Evolutionary conservation across 2,329 filamentous ascomycete species (phyloP), one percentile per base, ranked within the genome.

Genomic region (Epichloe coenophiala): DNA sequence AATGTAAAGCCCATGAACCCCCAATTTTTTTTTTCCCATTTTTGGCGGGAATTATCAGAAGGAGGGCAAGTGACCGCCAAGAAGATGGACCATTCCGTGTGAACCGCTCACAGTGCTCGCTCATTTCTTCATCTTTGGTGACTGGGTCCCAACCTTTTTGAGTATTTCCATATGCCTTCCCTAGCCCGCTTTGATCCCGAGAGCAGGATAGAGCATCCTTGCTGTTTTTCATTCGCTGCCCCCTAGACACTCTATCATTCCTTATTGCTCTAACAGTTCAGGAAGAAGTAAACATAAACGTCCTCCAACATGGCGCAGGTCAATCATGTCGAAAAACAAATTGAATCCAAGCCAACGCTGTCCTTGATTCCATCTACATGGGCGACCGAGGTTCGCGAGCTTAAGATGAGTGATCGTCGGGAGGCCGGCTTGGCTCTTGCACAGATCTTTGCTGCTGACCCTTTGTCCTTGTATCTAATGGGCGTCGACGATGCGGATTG

Each of bases 401-500:
- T 90, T 56, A 71, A 71, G 55, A 75, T 83, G 61, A 70, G 75
- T 51, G 85, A 90, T 68, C 84, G 80, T 70, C 81, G 81, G 62
- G 77, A 81, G 63, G 86, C 85, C 35, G 85, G 82, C 27, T 70
- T 77, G 37, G 82, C 83, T 60, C 77, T 94, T 57, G 83, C 87
- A 45, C 80, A 88, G 63, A 83, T 87, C 55, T 93, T 94, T 69
- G 81, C 78, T 52, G 72, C 81, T 54, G 87, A 93, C 65, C 78
- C 86, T 52, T 76, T 88, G 55, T 81, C 82, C 54, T 75, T 78
- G 64, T 93, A 91, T 68, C 81, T 88, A 60, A 73, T 90, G 59
- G 79, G 86, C 61, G 80, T 81, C 44, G 80, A 83, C 53, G 84
- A 88, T 63, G 77, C 80, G 68, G 73, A 72, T 54, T 65, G 73